Conservation (phyloP, 257 asterid genomes). For the Schizonepeta tenuifolia region DNA sequence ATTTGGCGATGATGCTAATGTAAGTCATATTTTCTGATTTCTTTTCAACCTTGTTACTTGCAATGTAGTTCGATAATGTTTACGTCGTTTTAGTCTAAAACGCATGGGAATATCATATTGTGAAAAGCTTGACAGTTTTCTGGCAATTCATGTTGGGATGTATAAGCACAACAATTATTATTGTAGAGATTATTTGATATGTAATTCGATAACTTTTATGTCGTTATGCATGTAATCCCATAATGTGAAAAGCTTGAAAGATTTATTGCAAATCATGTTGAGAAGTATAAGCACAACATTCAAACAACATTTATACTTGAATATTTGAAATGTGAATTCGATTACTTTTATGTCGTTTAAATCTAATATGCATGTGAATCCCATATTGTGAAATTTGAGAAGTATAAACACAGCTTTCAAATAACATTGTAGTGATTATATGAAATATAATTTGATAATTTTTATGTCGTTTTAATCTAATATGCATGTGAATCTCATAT, state of each 20-base stretch:
- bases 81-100: background rate
- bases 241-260: too few relatives aligned
- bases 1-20: conserved; percentile 84
- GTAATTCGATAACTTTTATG: background rate
- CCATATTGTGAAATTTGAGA: too few relatives aligned
- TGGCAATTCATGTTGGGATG: too few relatives aligned
- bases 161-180: too few relatives aligned
- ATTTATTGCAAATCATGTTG: too few relatives aligned
- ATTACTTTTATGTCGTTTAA: background rate
- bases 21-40: conserved; percentile 39
- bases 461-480: background rate
- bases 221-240: too few relatives aligned
- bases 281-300: too few relatives aligned
- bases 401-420: background rate
- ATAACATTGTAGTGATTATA: background rate
- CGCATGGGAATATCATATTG: background rate
- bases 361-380: background rate
- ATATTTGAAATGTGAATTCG: background rate
- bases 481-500: background rate
- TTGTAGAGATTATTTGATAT: too few relatives aligned
- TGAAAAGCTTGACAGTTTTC: too few relatives aligned
- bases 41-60: background rate
- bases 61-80: background rate
- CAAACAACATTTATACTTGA: too few relatives aligned
- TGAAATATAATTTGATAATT: background rate